Conservation (phyloP, 768 basidiomycete genomes). For the Tylopilus intermedius region DNA sequence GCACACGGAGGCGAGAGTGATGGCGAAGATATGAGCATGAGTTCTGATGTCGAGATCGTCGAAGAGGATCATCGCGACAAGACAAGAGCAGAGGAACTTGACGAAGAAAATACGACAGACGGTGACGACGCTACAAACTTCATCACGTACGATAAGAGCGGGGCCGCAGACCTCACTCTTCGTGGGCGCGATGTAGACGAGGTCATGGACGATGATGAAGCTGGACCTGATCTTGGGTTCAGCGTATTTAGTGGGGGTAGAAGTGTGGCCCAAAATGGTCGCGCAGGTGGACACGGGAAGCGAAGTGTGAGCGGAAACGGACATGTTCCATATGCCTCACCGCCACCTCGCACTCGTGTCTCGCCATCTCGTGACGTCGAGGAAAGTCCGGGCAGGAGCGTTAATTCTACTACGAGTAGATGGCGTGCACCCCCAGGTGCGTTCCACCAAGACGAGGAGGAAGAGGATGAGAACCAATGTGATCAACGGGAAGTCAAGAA, state of each 20-base stretch:
- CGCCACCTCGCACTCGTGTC: conserved; percentile 7
- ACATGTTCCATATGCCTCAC: conserved; percentile 1
- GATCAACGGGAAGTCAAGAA: conserved; percentile 16
- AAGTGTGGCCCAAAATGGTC: background rate
- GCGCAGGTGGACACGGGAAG: background rate
- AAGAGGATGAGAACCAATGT: conserved; percentile 11
- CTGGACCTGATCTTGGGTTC: conserved; percentile 13
- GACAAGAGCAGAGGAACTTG: background rate
- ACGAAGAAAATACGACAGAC: conserved; percentile 3
- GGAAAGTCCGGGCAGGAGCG: conserved; percentile 11
- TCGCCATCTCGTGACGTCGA: conserved; percentile 11
- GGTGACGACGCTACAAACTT: conserved; percentile 16
- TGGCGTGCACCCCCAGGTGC: conserved; percentile 42
- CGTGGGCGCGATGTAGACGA: conserved; percentile 7
- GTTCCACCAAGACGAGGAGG: conserved; percentile 41
- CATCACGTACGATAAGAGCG: conserved; percentile 18
- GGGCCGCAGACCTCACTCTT: conserved; percentile 18
- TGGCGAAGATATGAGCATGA: conserved; percentile 22
- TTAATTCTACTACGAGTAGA: conserved; percentile 11
- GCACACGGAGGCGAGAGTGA: background rate
- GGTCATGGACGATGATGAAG: conserved; percentile 4
- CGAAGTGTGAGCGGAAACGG: background rate
- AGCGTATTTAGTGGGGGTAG: conserved; percentile 19
- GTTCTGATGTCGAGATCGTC: conserved; percentile 14
- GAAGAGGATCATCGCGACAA: conserved; percentile 4